Percentiles rank a stretch among this genome's conserved stretches.
Conservation (phyloP, 345 rosid species). For the Schrenkiella parvula region DNA sequence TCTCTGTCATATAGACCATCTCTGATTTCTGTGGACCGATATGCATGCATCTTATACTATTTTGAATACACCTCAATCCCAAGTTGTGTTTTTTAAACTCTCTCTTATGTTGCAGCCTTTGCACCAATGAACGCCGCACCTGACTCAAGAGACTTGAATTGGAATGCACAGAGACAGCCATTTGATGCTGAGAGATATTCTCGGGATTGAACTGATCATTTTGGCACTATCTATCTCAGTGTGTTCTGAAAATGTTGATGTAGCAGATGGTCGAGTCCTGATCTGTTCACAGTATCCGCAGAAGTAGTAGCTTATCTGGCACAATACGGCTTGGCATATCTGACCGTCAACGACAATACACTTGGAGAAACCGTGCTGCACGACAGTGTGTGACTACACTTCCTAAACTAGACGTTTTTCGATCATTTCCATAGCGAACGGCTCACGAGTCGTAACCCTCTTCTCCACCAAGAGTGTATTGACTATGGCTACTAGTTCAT, state of each 20-base stretch:
- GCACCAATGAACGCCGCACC: constrained; percentile 63
- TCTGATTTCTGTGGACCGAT: background rate
- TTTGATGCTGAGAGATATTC: constrained; percentile 55
- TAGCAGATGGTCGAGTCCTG: background rate
- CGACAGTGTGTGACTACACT: background rate
- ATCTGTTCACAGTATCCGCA: background rate
- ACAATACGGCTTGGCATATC: background rate
- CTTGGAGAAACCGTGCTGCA: background rate
- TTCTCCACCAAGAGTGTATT: background rate
- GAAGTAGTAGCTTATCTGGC: background rate
- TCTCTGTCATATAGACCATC: background rate
- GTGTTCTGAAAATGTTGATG: background rate
- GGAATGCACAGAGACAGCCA: constrained; percentile 41
- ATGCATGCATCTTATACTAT: background rate
- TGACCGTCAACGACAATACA: background rate
- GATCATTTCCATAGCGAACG: background rate
- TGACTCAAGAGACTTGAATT: constrained; percentile 20
- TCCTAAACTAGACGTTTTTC: background rate
- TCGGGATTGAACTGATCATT: constrained; percentile 9
- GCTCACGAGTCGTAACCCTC: background rate
- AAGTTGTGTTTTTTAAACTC: background rate
- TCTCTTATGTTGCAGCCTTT: constrained; percentile 53
- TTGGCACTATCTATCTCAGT: background rate
- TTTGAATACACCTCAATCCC: background rate
- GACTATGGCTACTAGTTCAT: background rate